Evolutionary conservation across 805 yeast genomes (phyloP), one percentile per base, ranked within the genome.

Genomic region (Millerozyma acaciae): DNA sequence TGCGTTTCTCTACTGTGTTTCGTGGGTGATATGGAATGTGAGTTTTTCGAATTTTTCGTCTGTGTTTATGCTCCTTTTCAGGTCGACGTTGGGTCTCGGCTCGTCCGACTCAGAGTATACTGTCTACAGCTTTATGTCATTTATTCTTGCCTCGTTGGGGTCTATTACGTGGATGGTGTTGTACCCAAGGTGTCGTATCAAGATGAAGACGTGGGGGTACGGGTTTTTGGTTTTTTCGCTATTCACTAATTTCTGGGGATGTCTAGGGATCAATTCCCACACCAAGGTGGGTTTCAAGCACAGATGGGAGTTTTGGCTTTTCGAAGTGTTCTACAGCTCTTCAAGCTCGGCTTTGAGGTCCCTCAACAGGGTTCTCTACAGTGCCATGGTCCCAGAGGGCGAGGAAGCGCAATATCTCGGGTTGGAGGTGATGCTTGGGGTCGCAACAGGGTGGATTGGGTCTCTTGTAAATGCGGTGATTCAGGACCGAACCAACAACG

Each of bases 381-480:
- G 65, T 21, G 45, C 66, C 0, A 42, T 66, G 31, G 42, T 66
- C 10, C 72, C 72, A 1, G 55, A 50, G 32, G 69, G 70, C 0
- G 59, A 62, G 21, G 71, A 66, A 37, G 69, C 68, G 3, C 69
- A 65, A 40, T 65, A 52, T 30, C 64, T 66, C 42, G 72, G 72
- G 0, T 39, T 65, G 25, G 70, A 64, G 34, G 44, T 63, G 5
- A 55, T 65, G 53, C 47, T 65, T 9, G 70, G 70, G 1, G 53
- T 64, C 8, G 55, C 67, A 4, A 57, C 66, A 4, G 67, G 68
- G 2, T 66, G 72, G 70, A 57, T 61, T 18, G 68, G 68, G 6
- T 46, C 47, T 3, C 51, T 65, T 26, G 57, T 63, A 1, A 62
- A 57, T 40, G 70, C 70, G 3, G 34, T 52, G 2, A 60, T 66